Evolutionary conservation across 2,329 filamentous ascomycete species (phyloP).

Genomic region (Chaetomiaceae sp.): DNA sequence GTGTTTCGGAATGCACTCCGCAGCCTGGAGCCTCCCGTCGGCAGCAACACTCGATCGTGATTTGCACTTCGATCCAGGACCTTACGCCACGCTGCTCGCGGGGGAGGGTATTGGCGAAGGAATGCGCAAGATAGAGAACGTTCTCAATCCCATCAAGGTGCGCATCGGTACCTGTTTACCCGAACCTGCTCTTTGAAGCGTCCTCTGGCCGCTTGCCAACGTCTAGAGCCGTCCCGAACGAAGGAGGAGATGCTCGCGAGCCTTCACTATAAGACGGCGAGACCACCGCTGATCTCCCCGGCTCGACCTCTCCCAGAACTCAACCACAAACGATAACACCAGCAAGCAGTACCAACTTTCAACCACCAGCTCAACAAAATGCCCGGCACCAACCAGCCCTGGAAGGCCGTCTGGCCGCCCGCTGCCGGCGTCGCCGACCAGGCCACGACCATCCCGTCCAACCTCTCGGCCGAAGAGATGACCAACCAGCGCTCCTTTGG

Average conservation of each 20-base stretch:
- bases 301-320: not conserved
- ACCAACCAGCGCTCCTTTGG: conserved; percentile 2
- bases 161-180: not conserved
- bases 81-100: not conserved
- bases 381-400: not conserved
- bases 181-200: not conserved
- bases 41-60: no score
- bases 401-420: not conserved
- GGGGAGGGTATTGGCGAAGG: not conserved
- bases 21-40: no score
- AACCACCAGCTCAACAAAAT: not conserved
- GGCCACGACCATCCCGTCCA: not conserved
- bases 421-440: not conserved
- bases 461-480: not conserved
- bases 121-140: not conserved
- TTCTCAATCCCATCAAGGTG: not conserved
- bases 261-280: not conserved
- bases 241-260: not conserved
- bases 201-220: not conserved
- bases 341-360: not conserved
- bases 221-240: not conserved
- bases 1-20: no score
- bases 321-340: not conserved
- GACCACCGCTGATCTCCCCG: not conserved
- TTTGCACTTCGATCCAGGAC: not conserved